These are phyloP conservation scores for Aspergillus terreus DNA, from an alignment of 2,329 filamentous ascomycete genomes.

Conservation along the genomic window DNA sequence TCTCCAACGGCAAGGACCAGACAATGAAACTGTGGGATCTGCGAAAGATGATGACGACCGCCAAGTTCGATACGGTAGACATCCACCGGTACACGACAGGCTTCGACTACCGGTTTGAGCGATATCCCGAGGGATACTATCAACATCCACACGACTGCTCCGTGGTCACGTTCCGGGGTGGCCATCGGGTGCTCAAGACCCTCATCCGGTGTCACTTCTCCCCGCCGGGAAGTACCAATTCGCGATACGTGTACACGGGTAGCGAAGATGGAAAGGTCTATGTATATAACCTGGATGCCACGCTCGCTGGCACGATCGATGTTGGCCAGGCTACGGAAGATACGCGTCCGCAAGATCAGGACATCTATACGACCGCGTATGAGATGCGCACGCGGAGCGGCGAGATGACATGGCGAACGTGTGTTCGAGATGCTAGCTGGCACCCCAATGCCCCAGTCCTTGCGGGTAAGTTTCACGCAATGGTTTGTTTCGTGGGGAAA, in stretches of 20 bases:
- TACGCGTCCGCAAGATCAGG: slow-evolving; percentile 53
- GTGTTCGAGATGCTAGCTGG: slow-evolving; percentile 86
- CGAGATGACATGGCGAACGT: slow-evolving; percentile 66
- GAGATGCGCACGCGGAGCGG: slow-evolving; percentile 49
- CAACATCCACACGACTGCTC: slow-evolving; percentile 80
- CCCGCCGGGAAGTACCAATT: slow-evolving; percentile 78
- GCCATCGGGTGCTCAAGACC: slow-evolving; percentile 83
- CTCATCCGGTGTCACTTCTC: slow-evolving; percentile 95
- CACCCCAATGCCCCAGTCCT: slow-evolving; percentile 80
- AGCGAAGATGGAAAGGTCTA: slow-evolving; percentile 86
- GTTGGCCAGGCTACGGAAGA: slow-evolving; percentile 67
- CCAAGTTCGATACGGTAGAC: slow-evolving; percentile 53
- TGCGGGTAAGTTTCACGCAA: slow-evolving; percentile 49
- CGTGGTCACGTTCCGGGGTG: slow-evolving; percentile 79
- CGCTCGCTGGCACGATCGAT: slow-evolving; percentile 71
- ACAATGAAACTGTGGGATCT: slow-evolving; percentile 97
- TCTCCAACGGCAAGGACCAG: slow-evolving; percentile 94
- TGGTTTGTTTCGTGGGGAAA: background rate
- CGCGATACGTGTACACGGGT: slow-evolving; percentile 88
- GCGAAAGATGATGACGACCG: slow-evolving; percentile 77
- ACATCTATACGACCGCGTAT: slow-evolving; percentile 54
- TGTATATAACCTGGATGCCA: slow-evolving; percentile 91
- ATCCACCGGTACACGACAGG: slow-evolving; percentile 52
- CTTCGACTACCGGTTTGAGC: slow-evolving; percentile 61
- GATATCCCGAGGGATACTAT: slow-evolving; percentile 53